Conservation (phyloP, 2,329 filamentous ascomycete species). For the Colletotrichum trifolii region DNA sequence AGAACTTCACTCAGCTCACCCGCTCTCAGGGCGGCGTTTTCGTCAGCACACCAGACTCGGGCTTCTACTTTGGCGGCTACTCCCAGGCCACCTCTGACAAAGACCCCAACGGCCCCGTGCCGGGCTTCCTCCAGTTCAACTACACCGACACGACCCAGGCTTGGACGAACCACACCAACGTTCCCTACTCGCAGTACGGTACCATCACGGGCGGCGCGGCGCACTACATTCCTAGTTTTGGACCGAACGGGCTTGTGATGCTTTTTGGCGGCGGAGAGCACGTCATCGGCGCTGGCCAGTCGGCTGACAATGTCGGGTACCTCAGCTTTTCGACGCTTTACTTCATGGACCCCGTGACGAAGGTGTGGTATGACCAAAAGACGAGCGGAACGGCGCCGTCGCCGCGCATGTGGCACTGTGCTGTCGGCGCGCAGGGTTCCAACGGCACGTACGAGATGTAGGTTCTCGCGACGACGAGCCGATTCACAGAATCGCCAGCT, state of each 20-base stretch:
- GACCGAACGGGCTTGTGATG: slow-evolving; percentile 34
- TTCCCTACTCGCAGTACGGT: slow-evolving; percentile 28
- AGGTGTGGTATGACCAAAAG: slow-evolving; percentile 34
- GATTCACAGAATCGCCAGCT: background rate
- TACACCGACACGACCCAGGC: slow-evolving; percentile 21
- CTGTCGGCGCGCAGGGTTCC: slow-evolving; percentile 25
- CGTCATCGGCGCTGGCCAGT: slow-evolving; percentile 1
- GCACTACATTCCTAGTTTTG: slow-evolving; percentile 31
- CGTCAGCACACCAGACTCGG: slow-evolving; percentile 30
- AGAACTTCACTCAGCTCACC: slow-evolving; percentile 19
- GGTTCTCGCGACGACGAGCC: background rate
- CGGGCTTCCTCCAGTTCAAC: slow-evolving; percentile 33
- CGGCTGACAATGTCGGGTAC: slow-evolving; percentile 17
- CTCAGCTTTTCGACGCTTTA: slow-evolving; percentile 31
- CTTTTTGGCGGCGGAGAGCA: slow-evolving; percentile 30
- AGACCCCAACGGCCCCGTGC: slow-evolving; percentile 18
- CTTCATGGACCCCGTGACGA: slow-evolving; percentile 36
- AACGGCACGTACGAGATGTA: slow-evolving; percentile 38
- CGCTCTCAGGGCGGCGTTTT: slow-evolving; percentile 26
- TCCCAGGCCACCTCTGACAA: slow-evolving; percentile 14
- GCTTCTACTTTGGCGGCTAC: slow-evolving; percentile 35
- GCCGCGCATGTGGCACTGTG: slow-evolving; percentile 31
- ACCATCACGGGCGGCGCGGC: slow-evolving; percentile 24
- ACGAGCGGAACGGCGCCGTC: slow-evolving; percentile 33
- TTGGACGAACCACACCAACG: slow-evolving; percentile 30